phyloP scores from a whole-genome alignment of 2,329 filamentous ascomycete species.

The Aspergillus arachidicola region DNA sequence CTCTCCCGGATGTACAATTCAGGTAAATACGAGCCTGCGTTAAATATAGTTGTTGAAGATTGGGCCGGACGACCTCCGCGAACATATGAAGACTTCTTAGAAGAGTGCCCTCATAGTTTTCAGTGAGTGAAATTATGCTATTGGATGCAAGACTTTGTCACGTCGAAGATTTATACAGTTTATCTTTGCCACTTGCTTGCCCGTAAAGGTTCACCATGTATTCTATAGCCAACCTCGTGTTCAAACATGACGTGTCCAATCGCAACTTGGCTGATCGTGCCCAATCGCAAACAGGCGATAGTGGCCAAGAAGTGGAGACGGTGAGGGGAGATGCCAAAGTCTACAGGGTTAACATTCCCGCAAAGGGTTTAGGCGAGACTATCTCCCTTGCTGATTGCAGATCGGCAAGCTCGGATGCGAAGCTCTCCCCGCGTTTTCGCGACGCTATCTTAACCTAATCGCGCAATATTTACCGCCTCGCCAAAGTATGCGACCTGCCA shows the following conservation, averaged over 20 bases:
- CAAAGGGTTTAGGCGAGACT: background rate
- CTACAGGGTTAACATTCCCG: background rate
- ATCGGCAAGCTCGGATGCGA: background rate
- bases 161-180: no score
- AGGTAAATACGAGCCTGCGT: no score
- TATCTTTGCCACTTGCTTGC: no score
- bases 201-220: no score
- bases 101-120: no score
- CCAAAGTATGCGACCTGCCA: constrained; percentile 22
- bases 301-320: background rate
- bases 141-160: no score
- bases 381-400: background rate
- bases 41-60: no score
- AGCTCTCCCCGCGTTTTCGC: background rate
- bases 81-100: no score
- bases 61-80: no score
- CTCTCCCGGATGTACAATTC: no score
- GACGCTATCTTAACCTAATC: background rate
- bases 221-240: no score
- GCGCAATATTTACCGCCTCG: background rate
- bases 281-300: background rate
- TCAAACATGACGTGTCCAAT: background rate
- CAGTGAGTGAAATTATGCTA: no score
- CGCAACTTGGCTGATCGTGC: background rate
- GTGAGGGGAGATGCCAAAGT: background rate